Percentiles rank a stretch among this genome's conserved stretches.
These are phyloP conservation scores for Triangularia verruculosa DNA, from an alignment of 2,329 filamentous ascomycete genomes.

Conservation along the genomic window DNA sequence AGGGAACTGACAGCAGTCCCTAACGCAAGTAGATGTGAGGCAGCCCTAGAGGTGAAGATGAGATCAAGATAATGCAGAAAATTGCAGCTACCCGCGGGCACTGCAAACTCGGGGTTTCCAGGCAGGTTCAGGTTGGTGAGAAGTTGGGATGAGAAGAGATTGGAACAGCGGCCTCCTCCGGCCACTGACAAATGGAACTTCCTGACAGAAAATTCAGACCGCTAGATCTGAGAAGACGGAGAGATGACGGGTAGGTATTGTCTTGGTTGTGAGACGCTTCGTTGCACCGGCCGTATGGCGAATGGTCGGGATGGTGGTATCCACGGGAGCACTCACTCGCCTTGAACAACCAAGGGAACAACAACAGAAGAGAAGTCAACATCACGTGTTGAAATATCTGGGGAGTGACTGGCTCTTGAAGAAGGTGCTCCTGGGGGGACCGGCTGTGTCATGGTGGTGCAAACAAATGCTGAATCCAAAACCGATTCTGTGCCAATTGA, in stretches of 20 bases:
- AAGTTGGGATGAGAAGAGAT: background rate
- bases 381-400: background rate
- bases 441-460: constrained; percentile 1
- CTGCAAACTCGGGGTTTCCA: background rate
- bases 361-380: background rate
- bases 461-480: constrained; percentile 1
- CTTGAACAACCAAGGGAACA: background rate
- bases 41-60: background rate
- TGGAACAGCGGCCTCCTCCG: background rate
- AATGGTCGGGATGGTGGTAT: background rate
- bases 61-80: background rate
- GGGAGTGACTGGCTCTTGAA: background rate
- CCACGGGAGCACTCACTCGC: background rate
- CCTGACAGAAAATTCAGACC: background rate
- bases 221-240: constrained; percentile 1
- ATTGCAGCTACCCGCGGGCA: constrained; percentile 14
- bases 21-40: background rate
- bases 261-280: constrained; percentile 14
- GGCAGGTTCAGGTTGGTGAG: background rate
- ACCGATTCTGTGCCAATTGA: background rate
- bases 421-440: background rate
- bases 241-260: background rate
- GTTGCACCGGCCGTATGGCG: background rate
- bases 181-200: background rate
- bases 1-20: background rate